phyloP scores from a whole-genome alignment of 2,329 filamentous ascomycete species.

The Mollisia scopiformis region DNA sequence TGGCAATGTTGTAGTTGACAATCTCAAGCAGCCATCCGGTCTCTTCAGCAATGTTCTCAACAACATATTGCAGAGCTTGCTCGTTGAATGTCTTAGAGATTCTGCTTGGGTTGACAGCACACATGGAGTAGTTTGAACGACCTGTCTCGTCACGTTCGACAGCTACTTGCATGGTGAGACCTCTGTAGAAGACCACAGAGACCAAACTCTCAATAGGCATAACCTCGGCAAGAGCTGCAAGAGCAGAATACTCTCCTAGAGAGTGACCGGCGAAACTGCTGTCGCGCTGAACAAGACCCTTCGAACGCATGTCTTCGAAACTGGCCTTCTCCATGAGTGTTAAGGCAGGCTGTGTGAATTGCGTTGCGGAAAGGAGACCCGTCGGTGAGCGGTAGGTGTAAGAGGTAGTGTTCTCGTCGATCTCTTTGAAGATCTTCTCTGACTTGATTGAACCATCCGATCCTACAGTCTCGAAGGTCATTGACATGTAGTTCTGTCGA shows the following conservation, averaged over 20 bases:
- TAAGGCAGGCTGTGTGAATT: slow-evolving; percentile 96
- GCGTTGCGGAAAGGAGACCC: slow-evolving; percentile 91
- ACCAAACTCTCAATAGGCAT: slow-evolving; percentile 99
- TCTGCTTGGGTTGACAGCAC: slow-evolving; percentile 95
- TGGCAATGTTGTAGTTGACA: slow-evolving; percentile 87
- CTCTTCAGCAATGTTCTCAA: slow-evolving; percentile 91
- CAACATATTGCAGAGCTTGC: slow-evolving; percentile 93
- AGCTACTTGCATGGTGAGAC: slow-evolving; percentile 98
- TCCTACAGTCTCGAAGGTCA: slow-evolving; percentile 99
- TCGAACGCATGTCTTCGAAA: slow-evolving; percentile 98
- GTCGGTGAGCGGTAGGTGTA: slow-evolving; percentile 98
- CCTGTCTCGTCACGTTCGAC: slow-evolving; percentile 93
- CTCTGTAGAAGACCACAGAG: slow-evolving; percentile 98
- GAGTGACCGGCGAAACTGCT: slow-evolving; percentile 98
- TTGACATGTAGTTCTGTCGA: slow-evolving; percentile 98
- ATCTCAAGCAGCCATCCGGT: slow-evolving; percentile 97
- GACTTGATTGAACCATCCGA: slow-evolving; percentile 93
- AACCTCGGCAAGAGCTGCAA: slow-evolving; percentile 94
- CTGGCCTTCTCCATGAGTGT: slow-evolving; percentile 99
- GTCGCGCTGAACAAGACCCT: slow-evolving; percentile 93
- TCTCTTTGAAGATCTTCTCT: slow-evolving; percentile 99
- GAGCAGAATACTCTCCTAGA: slow-evolving; percentile 95
- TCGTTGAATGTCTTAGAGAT: slow-evolving; percentile 99
- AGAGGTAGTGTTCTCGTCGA: slow-evolving; percentile 87
- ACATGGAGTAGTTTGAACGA: slow-evolving; percentile 99